These are phyloP conservation scores for Beauveria scarabaeidicola DNA, from an alignment of 2,329 filamentous ascomycete species.

Conservation along the genomic window DNA sequence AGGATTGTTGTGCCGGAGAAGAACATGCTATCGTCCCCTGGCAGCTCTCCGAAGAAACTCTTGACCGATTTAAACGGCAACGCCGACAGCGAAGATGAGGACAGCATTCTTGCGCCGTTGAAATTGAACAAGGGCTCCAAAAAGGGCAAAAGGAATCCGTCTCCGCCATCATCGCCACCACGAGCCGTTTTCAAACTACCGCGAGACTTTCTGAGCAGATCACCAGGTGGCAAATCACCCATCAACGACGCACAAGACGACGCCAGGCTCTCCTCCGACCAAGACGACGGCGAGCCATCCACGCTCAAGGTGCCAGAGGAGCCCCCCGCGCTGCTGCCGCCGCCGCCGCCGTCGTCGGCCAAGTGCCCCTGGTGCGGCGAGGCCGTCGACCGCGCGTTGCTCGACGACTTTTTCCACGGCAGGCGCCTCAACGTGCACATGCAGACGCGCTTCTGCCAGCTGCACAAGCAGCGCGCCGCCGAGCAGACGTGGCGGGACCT, in stretches of 20 bases:
- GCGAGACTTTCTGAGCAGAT: background rate
- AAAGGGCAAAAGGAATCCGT: background rate
- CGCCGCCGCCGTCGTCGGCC: background rate
- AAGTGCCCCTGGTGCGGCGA: constrained; percentile 60
- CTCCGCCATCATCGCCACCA: constrained; percentile 13
- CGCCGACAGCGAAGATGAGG: background rate
- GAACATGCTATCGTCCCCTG: constrained; percentile 2
- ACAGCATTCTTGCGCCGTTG: background rate
- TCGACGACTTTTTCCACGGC: constrained; percentile 43
- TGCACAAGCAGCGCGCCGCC: constrained; percentile 51
- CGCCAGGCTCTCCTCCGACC: background rate
- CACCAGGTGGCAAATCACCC: background rate
- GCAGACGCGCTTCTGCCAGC: constrained; percentile 55
- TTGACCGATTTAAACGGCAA: background rate
- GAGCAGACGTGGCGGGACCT: constrained; percentile 36
- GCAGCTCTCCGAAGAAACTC: background rate
- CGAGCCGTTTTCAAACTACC: constrained; percentile 18
- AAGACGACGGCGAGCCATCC: background rate
- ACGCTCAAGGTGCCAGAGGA: background rate
- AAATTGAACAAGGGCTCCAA: background rate
- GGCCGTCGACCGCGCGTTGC: constrained; percentile 43
- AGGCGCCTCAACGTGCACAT: constrained; percentile 45
- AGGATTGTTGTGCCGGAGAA: background rate
- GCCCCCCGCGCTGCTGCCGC: background rate
- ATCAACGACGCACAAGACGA: background rate